Evolutionary conservation across 805 yeast genomes (phyloP).

Genomic region (Kuraishia hungarica): DNA sequence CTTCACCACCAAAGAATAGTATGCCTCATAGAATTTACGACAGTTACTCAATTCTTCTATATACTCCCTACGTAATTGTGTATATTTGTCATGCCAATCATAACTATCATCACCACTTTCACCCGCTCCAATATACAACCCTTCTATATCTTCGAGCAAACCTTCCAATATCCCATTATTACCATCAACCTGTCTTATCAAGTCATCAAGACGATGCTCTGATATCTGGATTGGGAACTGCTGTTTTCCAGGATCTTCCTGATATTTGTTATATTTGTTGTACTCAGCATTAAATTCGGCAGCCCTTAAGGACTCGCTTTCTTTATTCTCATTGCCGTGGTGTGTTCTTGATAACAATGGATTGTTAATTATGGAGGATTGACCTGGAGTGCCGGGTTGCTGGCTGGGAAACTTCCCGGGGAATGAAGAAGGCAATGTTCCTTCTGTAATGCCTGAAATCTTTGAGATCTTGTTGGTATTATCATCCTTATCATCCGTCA

Average conservation of each 20-base stretch:
- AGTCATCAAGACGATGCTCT: neutral
- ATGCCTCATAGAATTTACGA: slow-evolving; percentile 22
- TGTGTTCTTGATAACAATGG: neutral
- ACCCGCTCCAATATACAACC: neutral
- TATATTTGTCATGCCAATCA: slow-evolving; percentile 10
- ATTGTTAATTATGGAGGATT: neutral
- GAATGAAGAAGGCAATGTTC: neutral
- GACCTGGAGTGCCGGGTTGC: too few relatives aligned
- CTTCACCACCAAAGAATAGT: slow-evolving; percentile 21
- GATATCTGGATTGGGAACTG: neutral
- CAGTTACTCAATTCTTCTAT: slow-evolving; percentile 21
- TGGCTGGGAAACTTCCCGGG: neutral
- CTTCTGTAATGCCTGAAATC: neutral
- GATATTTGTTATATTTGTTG: neutral
- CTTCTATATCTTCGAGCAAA: neutral
- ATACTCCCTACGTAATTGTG: slow-evolving; percentile 18
- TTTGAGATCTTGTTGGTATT: neutral
- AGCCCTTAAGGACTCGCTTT: neutral
- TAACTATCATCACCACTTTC: neutral
- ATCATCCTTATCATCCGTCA: too few relatives aligned
- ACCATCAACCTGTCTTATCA: neutral
- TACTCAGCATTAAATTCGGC: neutral
- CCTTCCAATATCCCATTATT: neutral
- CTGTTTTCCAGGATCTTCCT: neutral
- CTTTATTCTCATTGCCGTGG: neutral